A percentile compares a stretch with the other conserved stretches of the same genome.
Evolutionary conservation across 169 alveolate species (phyloP).

Genomic region (Babesia caballi): DNA sequence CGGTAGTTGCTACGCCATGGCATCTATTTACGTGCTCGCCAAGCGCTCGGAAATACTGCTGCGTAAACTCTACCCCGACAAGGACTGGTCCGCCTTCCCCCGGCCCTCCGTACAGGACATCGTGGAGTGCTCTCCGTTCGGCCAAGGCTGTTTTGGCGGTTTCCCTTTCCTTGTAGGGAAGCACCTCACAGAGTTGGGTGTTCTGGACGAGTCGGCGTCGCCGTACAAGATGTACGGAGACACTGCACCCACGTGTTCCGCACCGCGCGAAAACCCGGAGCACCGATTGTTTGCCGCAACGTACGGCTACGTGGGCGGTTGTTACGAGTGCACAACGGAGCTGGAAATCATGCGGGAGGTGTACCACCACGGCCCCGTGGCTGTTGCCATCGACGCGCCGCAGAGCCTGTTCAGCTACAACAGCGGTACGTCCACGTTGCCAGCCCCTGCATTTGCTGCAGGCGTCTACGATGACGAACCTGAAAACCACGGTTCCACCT

Average conservation of each 20-base stretch:
- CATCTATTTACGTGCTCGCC: conserved; percentile 82
- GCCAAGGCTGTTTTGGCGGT: conserved; percentile 90
- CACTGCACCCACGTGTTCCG: not conserved
- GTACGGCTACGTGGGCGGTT: conserved; percentile 82
- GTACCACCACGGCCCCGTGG: conserved; percentile 79
- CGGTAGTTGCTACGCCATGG: conserved; percentile 93
- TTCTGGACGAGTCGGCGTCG: conserved; percentile 61
- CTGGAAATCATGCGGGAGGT: conserved; percentile 78
- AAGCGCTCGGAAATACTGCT: conserved; percentile 82
- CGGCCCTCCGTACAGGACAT: conserved; percentile 60
- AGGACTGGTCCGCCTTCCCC: conserved; percentile 31
- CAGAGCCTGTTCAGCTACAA: conserved; percentile 64
- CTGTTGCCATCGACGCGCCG: conserved; percentile 82
- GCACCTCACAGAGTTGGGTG: conserved; percentile 81
- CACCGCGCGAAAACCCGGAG: not conserved
- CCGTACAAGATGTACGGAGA: conserved; percentile 7
- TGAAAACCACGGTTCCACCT: conserved; percentile 72
- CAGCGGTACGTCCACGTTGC: conserved; percentile 22
- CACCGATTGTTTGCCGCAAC: conserved; percentile 62
- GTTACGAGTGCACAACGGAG: conserved; percentile 82
- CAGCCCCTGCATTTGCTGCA: not conserved
- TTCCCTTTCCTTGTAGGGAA: conserved; percentile 87
- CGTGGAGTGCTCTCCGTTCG: conserved; percentile 69
- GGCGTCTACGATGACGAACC: conserved; percentile 60
- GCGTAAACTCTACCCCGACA: conserved; percentile 65